phyloP scores from a whole-genome alignment of 768 basidiomycete genomes.

The Lactarius vividus region DNA sequence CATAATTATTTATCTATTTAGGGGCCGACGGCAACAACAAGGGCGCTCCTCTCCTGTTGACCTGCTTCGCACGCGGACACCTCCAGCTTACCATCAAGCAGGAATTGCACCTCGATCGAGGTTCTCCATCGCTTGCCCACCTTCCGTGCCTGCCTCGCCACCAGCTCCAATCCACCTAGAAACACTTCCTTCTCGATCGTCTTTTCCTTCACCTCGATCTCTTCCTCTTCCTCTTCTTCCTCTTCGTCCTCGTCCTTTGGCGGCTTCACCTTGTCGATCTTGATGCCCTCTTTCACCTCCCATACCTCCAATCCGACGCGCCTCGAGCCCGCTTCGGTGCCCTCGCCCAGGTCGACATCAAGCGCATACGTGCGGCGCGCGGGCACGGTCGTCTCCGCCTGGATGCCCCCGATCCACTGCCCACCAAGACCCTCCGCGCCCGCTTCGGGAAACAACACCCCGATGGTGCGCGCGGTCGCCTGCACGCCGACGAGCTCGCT shows the following conservation, averaged over 20 bases:
- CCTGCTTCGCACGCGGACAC: constrained; percentile 41
- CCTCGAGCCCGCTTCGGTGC: constrained; percentile 39
- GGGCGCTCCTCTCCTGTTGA: constrained; percentile 34
- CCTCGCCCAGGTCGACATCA: constrained; percentile 50
- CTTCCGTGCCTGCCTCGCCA: constrained; percentile 40
- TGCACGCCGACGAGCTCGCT: constrained; percentile 44
- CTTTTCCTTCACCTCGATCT: constrained; percentile 62
- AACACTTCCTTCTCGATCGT: constrained; percentile 52
- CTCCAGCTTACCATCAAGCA: constrained; percentile 39
- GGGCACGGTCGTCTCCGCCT: constrained; percentile 71
- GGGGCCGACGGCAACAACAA: background rate
- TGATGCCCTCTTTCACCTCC: constrained; percentile 70
- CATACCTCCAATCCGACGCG: constrained; percentile 65
- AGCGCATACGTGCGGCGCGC: constrained; percentile 58
- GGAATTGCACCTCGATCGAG: constrained; percentile 46
- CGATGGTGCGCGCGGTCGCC: constrained; percentile 62
- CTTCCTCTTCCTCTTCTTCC: constrained; percentile 61
- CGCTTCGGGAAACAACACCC: constrained; percentile 60
- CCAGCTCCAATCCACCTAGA: constrained; percentile 40
- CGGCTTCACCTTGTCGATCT: constrained; percentile 54
- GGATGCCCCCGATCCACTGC: constrained; percentile 61
- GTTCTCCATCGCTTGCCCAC: constrained; percentile 50
- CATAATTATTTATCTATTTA: background rate
- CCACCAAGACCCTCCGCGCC: constrained; percentile 51
- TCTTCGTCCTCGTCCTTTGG: constrained; percentile 45